Conservation (phyloP, 2,329 filamentous ascomycete genomes). For the Alternaria consortialis region DNA sequence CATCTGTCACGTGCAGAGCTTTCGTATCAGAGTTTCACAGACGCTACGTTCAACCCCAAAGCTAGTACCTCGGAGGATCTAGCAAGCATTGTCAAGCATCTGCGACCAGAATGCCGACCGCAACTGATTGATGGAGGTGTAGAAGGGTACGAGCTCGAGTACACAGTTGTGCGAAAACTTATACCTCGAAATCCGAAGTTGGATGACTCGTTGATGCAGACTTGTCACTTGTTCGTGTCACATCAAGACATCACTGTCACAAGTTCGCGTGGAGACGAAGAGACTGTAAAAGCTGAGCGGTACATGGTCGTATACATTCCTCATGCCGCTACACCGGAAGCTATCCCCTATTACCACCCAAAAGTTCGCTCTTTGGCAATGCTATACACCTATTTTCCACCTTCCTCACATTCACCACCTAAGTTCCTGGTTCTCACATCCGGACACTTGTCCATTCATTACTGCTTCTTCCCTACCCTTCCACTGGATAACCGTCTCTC, state of each 20-base stretch:
- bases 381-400: conserved; percentile 68
- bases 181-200: conserved; percentile 83
- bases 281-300: conserved; percentile 45
- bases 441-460: conserved; percentile 61
- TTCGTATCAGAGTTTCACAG: conserved; percentile 62
- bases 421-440: conserved; percentile 34
- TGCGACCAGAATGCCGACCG: conserved; percentile 53
- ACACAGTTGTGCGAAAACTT: conserved; percentile 76
- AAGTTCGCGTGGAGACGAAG: conserved; percentile 31
- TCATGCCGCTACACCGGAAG: conserved; percentile 67
- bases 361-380: conserved; percentile 77
- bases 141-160: conserved; percentile 58
- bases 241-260: conserved; percentile 23
- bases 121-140: conserved; percentile 36
- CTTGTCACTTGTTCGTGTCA: conserved; percentile 74
- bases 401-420: background rate
- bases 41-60: conserved; percentile 46
- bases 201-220: conserved; percentile 81
- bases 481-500: conserved; percentile 63
- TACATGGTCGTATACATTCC: conserved; percentile 80
- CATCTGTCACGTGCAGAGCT: conserved; percentile 84
- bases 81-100: conserved; percentile 59
- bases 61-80: conserved; percentile 47
- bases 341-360: conserved; percentile 90
- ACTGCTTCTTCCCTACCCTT: conserved; percentile 55